Conservation (phyloP, 2,329 filamentous ascomycete species). For the Aureobasidium mangrovei region DNA sequence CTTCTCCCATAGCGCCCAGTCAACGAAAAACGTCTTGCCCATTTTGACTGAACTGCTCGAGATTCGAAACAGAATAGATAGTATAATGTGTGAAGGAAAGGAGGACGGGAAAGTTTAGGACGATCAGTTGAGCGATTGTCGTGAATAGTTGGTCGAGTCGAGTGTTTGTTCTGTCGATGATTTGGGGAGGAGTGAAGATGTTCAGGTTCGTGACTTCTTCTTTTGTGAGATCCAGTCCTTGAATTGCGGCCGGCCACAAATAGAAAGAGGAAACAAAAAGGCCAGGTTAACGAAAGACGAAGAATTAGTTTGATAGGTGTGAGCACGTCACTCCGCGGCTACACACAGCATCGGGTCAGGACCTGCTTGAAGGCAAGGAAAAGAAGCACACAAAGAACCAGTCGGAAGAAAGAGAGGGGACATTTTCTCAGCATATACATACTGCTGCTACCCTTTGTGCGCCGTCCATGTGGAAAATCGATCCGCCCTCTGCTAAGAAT, state of each 20-base stretch:
- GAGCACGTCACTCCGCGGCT: constrained; percentile 12
- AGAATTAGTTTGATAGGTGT: not conserved
- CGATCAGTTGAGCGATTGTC: not conserved
- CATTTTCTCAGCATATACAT: constrained; percentile 4
- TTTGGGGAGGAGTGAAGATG: not conserved
- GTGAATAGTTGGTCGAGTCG: not conserved
- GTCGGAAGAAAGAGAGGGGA: not conserved
- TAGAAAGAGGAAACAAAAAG: not conserved
- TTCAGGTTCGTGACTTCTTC: not conserved
- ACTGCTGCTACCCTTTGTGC: not conserved
- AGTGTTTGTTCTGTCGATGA: constrained; percentile 1
- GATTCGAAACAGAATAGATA: not conserved
- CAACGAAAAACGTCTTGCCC: constrained; percentile 32
- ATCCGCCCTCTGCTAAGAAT: constrained; percentile 11
- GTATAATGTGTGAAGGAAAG: not conserved
- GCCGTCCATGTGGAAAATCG: constrained; percentile 2
- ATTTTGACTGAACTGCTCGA: constrained; percentile 1
- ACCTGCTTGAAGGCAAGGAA: constrained; percentile 12
- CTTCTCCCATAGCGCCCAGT: constrained; percentile 78
- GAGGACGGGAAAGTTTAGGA: not conserved
- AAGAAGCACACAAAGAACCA: not conserved
- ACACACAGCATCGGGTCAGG: constrained; percentile 7
- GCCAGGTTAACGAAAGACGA: constrained; percentile 1
- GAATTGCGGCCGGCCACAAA: not conserved
- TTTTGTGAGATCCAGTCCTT: not conserved